These are phyloP conservation scores for Quercus cerris DNA, from an alignment of 306 rosid species.

Conservation along the genomic window DNA sequence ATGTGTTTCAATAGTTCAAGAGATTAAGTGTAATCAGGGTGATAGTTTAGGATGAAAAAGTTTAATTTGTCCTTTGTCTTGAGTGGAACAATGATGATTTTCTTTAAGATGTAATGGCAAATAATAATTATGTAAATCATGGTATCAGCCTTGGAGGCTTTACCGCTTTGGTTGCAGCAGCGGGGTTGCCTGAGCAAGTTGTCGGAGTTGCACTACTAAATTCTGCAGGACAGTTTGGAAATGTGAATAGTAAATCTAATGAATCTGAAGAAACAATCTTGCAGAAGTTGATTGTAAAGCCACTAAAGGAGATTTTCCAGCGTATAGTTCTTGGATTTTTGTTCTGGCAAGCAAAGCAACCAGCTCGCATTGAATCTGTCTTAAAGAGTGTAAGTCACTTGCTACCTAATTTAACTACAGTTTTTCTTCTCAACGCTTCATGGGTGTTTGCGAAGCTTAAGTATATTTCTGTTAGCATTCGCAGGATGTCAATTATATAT, in stretches of 20 bases:
- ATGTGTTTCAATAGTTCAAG: no score
- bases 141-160: constrained; percentile 94
- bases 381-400: constrained; percentile 68
- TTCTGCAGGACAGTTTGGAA: constrained; percentile 89
- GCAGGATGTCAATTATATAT: constrained; percentile 1
- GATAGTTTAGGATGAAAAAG: no score
- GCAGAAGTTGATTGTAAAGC: constrained; percentile 61
- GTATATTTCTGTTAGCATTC: neutral
- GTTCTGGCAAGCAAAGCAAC: constrained; percentile 97
- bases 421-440: constrained; percentile 9
- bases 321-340: constrained; percentile 75
- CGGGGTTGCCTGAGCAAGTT: constrained; percentile 63
- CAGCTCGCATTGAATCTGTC: constrained; percentile 68
- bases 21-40: no score
- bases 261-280: constrained; percentile 59
- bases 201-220: constrained; percentile 76
- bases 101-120: neutral
- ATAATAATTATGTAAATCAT: constrained; percentile 14
- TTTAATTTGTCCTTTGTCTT: neutral
- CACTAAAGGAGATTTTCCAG: constrained; percentile 83
- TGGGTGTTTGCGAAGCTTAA: neutral
- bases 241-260: constrained; percentile 37
- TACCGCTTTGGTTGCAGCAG: constrained; percentile 82
- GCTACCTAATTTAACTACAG: constrained; percentile 15
- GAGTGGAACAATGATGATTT: neutral